Evolutionary conservation across 2,329 filamentous ascomycete genomes (phyloP).

Genomic region (Neoscytalidium dimidiatum): DNA sequence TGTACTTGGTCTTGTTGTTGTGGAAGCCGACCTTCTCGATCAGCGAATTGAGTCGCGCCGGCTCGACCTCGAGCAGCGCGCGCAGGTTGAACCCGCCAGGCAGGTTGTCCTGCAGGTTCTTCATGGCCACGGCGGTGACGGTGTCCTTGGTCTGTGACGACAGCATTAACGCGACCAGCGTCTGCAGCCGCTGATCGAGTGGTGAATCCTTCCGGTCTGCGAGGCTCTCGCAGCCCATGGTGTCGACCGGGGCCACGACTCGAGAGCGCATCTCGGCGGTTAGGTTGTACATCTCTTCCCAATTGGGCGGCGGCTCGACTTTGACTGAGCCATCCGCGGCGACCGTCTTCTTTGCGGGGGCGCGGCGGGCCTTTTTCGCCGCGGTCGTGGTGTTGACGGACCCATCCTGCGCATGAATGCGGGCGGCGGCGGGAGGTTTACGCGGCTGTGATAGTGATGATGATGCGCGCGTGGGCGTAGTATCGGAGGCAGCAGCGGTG

Average conservation of each 20-base stretch:
- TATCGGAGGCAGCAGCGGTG: constrained; percentile 34
- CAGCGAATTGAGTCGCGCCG: constrained; percentile 67
- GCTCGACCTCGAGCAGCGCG: constrained; percentile 73
- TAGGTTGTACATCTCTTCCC: constrained; percentile 77
- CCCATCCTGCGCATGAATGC: not conserved
- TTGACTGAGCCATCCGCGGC: constrained; percentile 40
- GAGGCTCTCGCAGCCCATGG: constrained; percentile 89
- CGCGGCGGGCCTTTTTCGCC: constrained; percentile 38
- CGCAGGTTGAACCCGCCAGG: constrained; percentile 68
- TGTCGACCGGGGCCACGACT: constrained; percentile 83
- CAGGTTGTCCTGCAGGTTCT: constrained; percentile 73
- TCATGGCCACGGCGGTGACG: constrained; percentile 82
- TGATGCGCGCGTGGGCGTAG: constrained; percentile 7
- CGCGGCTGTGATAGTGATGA: not conserved
- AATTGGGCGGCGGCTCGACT: constrained; percentile 69
- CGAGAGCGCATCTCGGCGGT: constrained; percentile 77
- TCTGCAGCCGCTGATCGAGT: constrained; percentile 75
- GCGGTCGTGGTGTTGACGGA: not conserved
- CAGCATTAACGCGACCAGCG: constrained; percentile 84
- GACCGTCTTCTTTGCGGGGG: constrained; percentile 36
- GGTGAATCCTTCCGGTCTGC: constrained; percentile 56
- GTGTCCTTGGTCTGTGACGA: constrained; percentile 93
- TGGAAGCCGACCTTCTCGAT: constrained; percentile 90
- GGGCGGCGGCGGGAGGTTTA: not conserved
- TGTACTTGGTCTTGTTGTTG: constrained; percentile 87